Evolutionary conservation across 805 yeast species (phyloP).

Genomic region (Zygoascus ofunaensis): DNA sequence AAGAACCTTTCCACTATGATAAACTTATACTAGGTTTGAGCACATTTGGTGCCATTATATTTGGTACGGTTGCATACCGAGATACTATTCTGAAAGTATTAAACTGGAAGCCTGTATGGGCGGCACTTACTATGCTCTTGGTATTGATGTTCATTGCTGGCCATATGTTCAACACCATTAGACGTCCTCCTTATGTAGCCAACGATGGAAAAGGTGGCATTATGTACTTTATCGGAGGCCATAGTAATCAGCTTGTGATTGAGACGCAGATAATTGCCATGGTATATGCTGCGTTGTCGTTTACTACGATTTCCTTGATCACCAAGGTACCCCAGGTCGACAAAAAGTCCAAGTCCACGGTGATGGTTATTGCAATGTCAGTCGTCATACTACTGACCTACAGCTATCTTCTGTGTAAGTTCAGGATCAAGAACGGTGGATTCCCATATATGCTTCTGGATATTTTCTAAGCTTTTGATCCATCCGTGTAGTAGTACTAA

Average conservation of each 20-base stretch:
- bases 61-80: constrained; percentile 1
- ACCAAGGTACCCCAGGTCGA: constrained; percentile 45
- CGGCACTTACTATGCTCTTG: constrained; percentile 49
- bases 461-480: constrained; percentile 17
- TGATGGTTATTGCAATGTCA: constrained; percentile 40
- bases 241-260: constrained; percentile 69
- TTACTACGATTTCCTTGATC: constrained; percentile 49
- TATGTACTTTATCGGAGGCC: constrained; percentile 54
- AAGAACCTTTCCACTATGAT: constrained; percentile 27
- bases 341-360: constrained; percentile 38
- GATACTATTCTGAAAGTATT: constrained; percentile 27
- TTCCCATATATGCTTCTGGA: constrained; percentile 63
- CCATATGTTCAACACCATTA: constrained; percentile 85
- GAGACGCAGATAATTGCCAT: constrained; percentile 84
- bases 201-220: constrained; percentile 33
- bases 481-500: not conserved
- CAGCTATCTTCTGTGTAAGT: constrained; percentile 56
- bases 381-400: constrained; percentile 45
- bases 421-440: constrained; percentile 58
- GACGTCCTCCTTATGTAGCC: constrained; percentile 52
- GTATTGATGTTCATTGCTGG: constrained; percentile 74
- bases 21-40: constrained; percentile 11
- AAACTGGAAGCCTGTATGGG: constrained; percentile 60
- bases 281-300: constrained; percentile 59
- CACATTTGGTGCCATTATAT: constrained; percentile 8